Base-by-base conservation (phyloP, 2,329 filamentous ascomycete genomes). In the Pseudogymnoascus sp. region DNA sequence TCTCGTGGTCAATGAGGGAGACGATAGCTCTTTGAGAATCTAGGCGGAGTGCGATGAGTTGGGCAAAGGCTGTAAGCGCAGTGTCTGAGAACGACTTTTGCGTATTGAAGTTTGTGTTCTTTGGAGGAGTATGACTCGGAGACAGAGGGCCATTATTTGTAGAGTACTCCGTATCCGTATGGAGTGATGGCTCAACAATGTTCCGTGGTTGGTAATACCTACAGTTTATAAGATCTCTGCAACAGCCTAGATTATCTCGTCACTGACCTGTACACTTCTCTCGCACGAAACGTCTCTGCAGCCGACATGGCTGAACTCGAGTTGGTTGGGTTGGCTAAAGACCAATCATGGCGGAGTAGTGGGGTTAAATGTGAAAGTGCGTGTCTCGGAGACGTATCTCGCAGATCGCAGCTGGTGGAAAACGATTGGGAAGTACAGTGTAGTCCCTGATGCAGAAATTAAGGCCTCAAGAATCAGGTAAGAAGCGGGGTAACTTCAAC, bases 41-140 rank as follows among this genome's bases (percentile, higher is more conserved):
- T 61, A 82, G 71, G 0, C 78, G 74, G 15, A 82, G 71, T 0
- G 79, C 74, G 7, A 75, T 77, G 17, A 82, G 73, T 68, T 82
- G 80, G 1, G 79, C 70, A 63, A 75, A 73, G 3, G 74, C 73
- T 3, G 72, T 71, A 35, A 80, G 73, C 50, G 75, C 76, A 1
- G 77, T 77, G 68, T 78, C 79, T 38, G 75, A 69, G 60, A 50
- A 50, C 21, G 44, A 50, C 23, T 26, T 50, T 28, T 50, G 44
- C 6, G 44, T 50, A n/a, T 50, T 13, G n/a, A 50, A 50, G 21
- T 50, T 50, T 26, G 44, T 50, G 21, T 50, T 13, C 44, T 50
- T 26, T 50, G 8, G 13, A 23, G 42, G 19, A 19, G 42, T 23
- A 23, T 26, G 42, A 4, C 7, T 47, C 11, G 42, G 42, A 26